A percentile compares a stretch with the other conserved stretches of the same genome.
Conservation (phyloP, 176 grass and related monocot genomes). For the Cenchrus fungigraminus region DNA sequence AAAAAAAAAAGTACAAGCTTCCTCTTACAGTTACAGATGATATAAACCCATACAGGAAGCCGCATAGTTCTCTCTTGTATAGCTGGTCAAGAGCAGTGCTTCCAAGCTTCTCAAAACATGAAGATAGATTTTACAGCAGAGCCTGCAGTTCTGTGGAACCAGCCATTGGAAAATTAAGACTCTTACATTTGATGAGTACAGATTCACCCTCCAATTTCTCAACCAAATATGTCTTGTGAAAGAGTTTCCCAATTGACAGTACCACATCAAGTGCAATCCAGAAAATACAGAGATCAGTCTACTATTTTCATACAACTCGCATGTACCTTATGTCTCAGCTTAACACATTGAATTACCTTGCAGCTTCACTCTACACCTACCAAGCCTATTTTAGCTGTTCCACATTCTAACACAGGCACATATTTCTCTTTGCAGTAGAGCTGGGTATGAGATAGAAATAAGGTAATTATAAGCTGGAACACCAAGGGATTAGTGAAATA, state of each 20-base stretch:
- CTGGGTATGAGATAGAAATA: too few relatives aligned
- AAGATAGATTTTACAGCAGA: neutral
- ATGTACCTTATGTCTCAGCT: neutral
- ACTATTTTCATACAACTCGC: neutral
- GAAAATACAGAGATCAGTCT: neutral
- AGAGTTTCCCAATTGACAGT: neutral
- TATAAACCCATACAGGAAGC: too few relatives aligned
- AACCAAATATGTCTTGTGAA: neutral
- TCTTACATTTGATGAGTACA: neutral
- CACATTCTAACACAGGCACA: too few relatives aligned
- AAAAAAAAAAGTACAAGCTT: conserved; percentile 9
- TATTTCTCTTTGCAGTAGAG: too few relatives aligned
- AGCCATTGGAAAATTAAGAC: neutral
- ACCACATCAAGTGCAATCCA: neutral
- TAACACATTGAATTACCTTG: too few relatives aligned
- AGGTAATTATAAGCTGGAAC: too few relatives aligned
- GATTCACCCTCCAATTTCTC: neutral
- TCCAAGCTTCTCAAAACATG: conserved; percentile 7
- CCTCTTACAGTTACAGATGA: conserved; percentile 15
- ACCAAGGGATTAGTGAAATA: too few relatives aligned
- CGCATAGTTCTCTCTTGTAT: neutral
- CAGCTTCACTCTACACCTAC: neutral
- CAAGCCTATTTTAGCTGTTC: neutral
- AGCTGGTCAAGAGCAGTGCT: neutral
- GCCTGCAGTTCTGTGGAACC: neutral